Base-by-base conservation (phyloP, 257 asterid species). In the Ilex asprella region DNA sequence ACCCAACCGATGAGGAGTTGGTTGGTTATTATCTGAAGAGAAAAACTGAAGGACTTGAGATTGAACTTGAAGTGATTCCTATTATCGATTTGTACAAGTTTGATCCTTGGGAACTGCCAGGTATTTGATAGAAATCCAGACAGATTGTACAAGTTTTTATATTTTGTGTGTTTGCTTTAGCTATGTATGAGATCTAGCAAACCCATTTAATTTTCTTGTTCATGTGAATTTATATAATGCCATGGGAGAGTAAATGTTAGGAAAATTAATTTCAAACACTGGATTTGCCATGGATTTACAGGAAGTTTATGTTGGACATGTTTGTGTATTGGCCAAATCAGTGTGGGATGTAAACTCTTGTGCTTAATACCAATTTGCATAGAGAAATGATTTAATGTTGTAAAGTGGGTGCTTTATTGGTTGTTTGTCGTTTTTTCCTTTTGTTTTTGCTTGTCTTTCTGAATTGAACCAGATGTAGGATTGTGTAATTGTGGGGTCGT, bases 51-150 rank as follows among this genome's bases (percentile, higher is more conserved):
- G 86, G 82, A 66, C 77, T 73, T 55, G 86, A 80, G 61, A 80
- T 80, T 56, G 86, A 80, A 65, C 67, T 80, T 31, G 82, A 80
- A 68, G 82, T 80, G 21, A 74, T 80, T 68, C 86, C 82, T 43
- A 81, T 68, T 27, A 65, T 80, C 52, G 79, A 80, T 29, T 62
- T 80, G 71, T 80, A 77, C 67, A 80, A 80, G 66, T 74, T 71
- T 62, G 86, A 80, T 56, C 86, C 86, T 12, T 80, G 86, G 86
- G 82, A 80, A 61, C 68, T 80, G 10, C 86, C 86, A 80, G 86
- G 86, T 80, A 76, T 12, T 30, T 29, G 5, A 13, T 31, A 66
- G 55, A 30, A 16, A 10, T 7, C 8, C 41, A 35, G 41, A 35
- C 41, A 35, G 8, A 3, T 35, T 35, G 8, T 7, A 35, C 41